phyloP scores from a whole-genome alignment of 2,329 filamentous ascomycete genomes.

The Cryphonectria carpinicola region DNA sequence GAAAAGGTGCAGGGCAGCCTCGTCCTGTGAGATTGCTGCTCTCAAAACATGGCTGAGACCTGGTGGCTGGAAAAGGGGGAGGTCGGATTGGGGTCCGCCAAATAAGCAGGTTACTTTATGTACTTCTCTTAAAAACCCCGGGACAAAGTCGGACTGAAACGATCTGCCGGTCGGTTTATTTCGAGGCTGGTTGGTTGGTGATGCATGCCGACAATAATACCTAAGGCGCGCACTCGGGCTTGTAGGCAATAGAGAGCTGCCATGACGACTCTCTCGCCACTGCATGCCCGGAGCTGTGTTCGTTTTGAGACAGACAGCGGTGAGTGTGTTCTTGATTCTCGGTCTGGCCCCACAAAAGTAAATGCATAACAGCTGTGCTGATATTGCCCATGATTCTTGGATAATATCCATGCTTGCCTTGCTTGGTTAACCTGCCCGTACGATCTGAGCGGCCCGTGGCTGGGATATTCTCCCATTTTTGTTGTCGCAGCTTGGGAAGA shows the following conservation, averaged over 20 bases:
- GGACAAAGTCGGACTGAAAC: neutral
- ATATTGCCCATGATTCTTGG: neutral
- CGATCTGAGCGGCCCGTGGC: neutral
- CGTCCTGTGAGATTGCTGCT: neutral
- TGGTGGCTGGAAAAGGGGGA: neutral
- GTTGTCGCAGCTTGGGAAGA: neutral
- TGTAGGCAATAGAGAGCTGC: neutral
- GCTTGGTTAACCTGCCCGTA: neutral
- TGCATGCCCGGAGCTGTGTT: neutral
- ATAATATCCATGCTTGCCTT: neutral
- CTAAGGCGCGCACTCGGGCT: neutral
- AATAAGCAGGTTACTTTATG: neutral
- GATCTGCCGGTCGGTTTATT: neutral
- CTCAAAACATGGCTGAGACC: neutral
- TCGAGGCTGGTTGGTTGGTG: constrained; percentile 1
- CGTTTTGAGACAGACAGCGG: constrained; percentile 4
- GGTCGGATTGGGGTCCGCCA: neutral
- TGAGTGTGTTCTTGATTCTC: neutral
- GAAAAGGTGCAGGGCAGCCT: neutral
- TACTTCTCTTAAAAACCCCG: neutral
- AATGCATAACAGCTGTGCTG: neutral
- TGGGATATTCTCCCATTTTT: neutral
- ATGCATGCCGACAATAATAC: neutral
- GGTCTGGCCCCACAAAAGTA: neutral
- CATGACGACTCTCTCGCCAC: neutral